phyloP scores from a whole-genome alignment of 495 filamentous ascomycete species.

The Aspergillus ostianus region DNA sequence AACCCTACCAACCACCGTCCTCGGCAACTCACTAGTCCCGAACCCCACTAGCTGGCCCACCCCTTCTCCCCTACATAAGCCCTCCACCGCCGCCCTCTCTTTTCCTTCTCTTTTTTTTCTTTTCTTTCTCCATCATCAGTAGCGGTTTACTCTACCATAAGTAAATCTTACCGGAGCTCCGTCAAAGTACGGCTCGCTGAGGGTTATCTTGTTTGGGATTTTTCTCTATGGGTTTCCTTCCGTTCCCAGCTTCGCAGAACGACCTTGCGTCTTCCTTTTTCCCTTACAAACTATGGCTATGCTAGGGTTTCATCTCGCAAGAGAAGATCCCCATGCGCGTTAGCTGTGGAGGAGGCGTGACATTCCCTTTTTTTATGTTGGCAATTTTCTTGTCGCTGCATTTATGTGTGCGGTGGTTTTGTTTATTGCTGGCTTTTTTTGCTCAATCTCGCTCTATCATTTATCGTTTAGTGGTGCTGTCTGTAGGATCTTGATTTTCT shows the following conservation, averaged over 20 bases:
- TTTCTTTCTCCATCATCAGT: slow-evolving; percentile 50
- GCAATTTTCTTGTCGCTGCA: slow-evolving; percentile 3
- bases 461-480: no score
- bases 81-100: slow-evolving; percentile 7
- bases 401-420: neutral
- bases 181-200: slow-evolving; percentile 46
- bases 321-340: slow-evolving; percentile 46
- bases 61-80: slow-evolving; percentile 25
- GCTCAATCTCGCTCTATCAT: neutral
- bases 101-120: slow-evolving; percentile 30
- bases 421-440: slow-evolving; percentile 6
- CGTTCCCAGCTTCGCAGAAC: slow-evolving; percentile 50
- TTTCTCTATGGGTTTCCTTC: slow-evolving; percentile 46
- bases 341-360: slow-evolving; percentile 50
- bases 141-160: slow-evolving; percentile 45
- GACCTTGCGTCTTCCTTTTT: slow-evolving; percentile 44
- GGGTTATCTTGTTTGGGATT: slow-evolving; percentile 43
- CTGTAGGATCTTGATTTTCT: no score
- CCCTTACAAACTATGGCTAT: slow-evolving; percentile 44
- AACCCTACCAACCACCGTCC: slow-evolving; percentile 7
- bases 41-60: slow-evolving; percentile 28
- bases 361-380: slow-evolving; percentile 30
- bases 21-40: slow-evolving; percentile 20
- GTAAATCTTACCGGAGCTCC: slow-evolving; percentile 40
- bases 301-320: slow-evolving; percentile 44